Conservation (phyloP, 2,329 filamentous ascomycete genomes). For the Pseudogymnoascus sp. region DNA sequence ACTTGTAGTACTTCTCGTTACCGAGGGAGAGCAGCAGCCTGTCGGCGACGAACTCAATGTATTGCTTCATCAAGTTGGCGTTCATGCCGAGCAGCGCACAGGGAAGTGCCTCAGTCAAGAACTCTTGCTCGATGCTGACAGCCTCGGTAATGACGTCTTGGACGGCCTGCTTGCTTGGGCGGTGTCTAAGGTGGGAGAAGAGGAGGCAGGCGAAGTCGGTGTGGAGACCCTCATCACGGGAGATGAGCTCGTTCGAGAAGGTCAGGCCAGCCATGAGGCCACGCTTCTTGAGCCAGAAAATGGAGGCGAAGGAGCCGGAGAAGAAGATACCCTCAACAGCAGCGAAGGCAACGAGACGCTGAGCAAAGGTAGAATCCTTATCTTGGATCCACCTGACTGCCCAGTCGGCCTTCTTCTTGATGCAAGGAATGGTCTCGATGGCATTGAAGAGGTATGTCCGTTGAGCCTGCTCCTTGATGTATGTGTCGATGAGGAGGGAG, state of each 20-base stretch:
- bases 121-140: slow-evolving; percentile 92
- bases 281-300: slow-evolving; percentile 99
- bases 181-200: slow-evolving; percentile 94
- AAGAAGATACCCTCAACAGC: slow-evolving; percentile 99
- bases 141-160: slow-evolving; percentile 89
- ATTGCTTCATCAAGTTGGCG: slow-evolving; percentile 94
- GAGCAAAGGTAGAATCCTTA: slow-evolving; percentile 87
- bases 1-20: slow-evolving; percentile 89
- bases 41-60: slow-evolving; percentile 99
- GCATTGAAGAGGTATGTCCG: slow-evolving; percentile 94
- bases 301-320: slow-evolving; percentile 94
- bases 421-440: slow-evolving; percentile 97
- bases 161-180: slow-evolving; percentile 74
- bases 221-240: slow-evolving; percentile 97
- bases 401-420: slow-evolving; percentile 98
- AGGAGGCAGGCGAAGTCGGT: slow-evolving; percentile 97
- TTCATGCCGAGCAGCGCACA: slow-evolving; percentile 97
- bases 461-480: slow-evolving; percentile 96
- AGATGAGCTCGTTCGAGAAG: slow-evolving; percentile 99
- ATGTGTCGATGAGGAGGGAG: slow-evolving; percentile 97
- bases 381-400: slow-evolving; percentile 92
- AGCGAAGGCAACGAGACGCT: slow-evolving; percentile 92
- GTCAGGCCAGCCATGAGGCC: slow-evolving; percentile 97
- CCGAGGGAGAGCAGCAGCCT: slow-evolving; percentile 87
- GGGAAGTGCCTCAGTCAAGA: slow-evolving; percentile 90